Conservation (phyloP, 2,329 filamentous ascomycete genomes). For the Calycina marina region DNA sequence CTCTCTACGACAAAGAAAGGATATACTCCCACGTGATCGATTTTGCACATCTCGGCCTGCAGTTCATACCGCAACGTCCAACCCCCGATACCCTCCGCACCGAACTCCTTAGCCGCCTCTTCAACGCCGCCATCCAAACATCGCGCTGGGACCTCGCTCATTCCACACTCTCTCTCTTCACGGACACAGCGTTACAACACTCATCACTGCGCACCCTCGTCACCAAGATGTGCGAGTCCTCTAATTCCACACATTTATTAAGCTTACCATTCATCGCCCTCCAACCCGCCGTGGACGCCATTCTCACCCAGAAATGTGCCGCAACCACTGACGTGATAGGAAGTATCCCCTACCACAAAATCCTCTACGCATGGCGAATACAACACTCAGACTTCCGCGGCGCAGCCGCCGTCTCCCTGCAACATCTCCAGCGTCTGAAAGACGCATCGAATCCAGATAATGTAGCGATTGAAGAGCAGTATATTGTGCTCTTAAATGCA, state of each 20-base stretch:
- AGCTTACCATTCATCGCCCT: conserved; percentile 67
- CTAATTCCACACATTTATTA: conserved; percentile 52
- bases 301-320: conserved; percentile 58
- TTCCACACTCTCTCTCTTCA: conserved; percentile 59
- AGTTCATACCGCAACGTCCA: too few species aligned
- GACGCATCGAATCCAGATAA: conserved; percentile 46
- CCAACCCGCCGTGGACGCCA: conserved; percentile 63
- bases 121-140: conserved; percentile 66
- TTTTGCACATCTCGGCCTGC: conserved; percentile 63
- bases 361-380: conserved; percentile 84
- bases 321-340: conserved; percentile 49
- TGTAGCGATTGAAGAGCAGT: conserved; percentile 56
- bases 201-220: conserved; percentile 58
- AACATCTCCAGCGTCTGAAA: conserved; percentile 48
- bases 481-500: conserved; percentile 85
- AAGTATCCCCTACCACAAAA: conserved; percentile 66
- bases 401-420: conserved; percentile 46
- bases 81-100: conserved; percentile 30
- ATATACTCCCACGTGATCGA: conserved; percentile 71
- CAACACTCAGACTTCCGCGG: conserved; percentile 80
- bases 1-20: conserved; percentile 65
- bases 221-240: conserved; percentile 53
- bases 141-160: conserved; percentile 75
- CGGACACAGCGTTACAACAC: conserved; percentile 55
- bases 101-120: conserved; percentile 71